Base-by-base conservation (phyloP, 768 basidiomycete species). In the Brasilioporus rufonigricans region DNA sequence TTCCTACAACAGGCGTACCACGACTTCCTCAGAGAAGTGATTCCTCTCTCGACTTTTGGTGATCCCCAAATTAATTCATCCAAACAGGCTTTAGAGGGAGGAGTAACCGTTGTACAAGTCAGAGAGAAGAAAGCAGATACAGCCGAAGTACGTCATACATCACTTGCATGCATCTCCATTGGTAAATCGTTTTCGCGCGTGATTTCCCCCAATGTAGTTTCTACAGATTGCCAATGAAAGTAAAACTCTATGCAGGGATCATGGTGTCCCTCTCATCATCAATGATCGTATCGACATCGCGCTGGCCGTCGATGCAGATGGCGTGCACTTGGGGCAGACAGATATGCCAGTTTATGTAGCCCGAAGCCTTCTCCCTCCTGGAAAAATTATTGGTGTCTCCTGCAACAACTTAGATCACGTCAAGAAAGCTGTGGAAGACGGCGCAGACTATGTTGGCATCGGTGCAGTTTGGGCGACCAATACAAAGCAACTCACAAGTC, bases 201-300 rank as follows among this genome's bases (percentile, higher is more conserved):
- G 13, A 19, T 56, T 21, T 40, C 16, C 27, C 16, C 41, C 19
- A 16, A 27, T 13, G 32, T 48, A 94, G 89, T 94, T 96, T 65
- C 79, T 93, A 52, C 76, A 84, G 53, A 78, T 95, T 53, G 93
- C 93, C 0, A 66, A 65, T 44, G 74, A 77, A 60, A 87, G 84
- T 16, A 91, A 93, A 66, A 74, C 62, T 18, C 70, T 98, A 6
- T 93, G 91, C 63, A 79, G 83, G 59, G 80, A 79, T 71, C 88
- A 92, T 77, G 77, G 80, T 39, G 81, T 96, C 27, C 93, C 93
- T 0, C 73, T 97, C 5, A 76, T 98, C 55, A 89, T 98, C 71
- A 92, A 93, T 65, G 89, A 91, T 69, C 83, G 93, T 12, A 76
- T 96, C 53, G 95, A 97, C 63, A 83, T 98, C 23, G 91, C 89